These are phyloP conservation scores for Pestalotiopsis sp. DNA, from an alignment of 2,329 filamentous ascomycete species.

Conservation along the genomic window DNA sequence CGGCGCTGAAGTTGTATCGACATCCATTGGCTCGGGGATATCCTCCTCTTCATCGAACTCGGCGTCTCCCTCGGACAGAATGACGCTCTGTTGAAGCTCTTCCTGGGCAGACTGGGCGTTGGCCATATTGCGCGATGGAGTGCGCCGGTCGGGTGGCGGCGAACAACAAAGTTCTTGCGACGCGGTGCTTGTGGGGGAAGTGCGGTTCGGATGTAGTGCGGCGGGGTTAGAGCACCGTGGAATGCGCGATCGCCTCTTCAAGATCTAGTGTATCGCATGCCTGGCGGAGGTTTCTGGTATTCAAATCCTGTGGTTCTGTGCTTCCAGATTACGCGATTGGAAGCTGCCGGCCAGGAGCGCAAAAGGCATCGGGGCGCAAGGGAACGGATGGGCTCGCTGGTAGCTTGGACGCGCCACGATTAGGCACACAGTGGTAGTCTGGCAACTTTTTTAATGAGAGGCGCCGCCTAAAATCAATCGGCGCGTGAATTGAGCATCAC, in stretches of 20 bases:
- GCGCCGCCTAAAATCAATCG: neutral
- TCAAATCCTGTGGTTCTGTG: neutral
- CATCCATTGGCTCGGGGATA: conserved; percentile 27
- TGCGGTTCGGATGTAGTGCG: neutral
- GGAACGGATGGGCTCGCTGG: neutral
- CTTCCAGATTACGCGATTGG: neutral
- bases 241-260: conserved; percentile 10
- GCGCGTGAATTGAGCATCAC: conserved; percentile 2
- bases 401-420: conserved; percentile 6
- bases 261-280: conserved; percentile 11
- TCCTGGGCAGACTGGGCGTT: conserved; percentile 57
- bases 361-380: conserved; percentile 13
- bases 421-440: neutral
- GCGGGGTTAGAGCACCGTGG: neutral
- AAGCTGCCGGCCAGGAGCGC: conserved; percentile 1
- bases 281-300: neutral
- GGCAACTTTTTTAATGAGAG: neutral
- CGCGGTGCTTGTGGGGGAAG: neutral
- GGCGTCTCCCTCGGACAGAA: conserved; percentile 48
- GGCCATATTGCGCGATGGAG: conserved; percentile 39
- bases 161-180: neutral
- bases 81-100: conserved; percentile 56
- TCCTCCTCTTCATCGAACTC: conserved; percentile 42
- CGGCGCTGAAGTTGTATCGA: conserved; percentile 17
- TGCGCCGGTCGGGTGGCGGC: neutral